These are phyloP conservation scores for Durusdinium trenchii DNA, from an alignment of 73 alveolate genomes.

Conservation along the genomic window DNA sequence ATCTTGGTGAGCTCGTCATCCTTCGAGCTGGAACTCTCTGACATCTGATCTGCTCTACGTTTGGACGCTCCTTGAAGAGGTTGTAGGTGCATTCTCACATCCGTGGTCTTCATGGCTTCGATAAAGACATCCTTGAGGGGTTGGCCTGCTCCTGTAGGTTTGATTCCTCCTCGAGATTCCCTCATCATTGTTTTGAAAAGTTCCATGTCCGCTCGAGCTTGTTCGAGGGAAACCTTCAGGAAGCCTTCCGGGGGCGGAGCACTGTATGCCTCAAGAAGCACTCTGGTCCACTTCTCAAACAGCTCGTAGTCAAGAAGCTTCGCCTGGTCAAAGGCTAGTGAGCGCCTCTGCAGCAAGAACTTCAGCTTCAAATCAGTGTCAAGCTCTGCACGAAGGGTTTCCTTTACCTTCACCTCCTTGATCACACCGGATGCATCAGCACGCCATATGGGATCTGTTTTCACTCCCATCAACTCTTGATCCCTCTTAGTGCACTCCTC, in stretches of 20 bases:
- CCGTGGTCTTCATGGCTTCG: neutral
- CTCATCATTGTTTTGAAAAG: conserved; percentile 13
- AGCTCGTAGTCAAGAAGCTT: neutral
- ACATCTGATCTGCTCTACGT: neutral
- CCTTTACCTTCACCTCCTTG: neutral
- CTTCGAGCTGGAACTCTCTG: neutral
- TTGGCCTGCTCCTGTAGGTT: neutral
- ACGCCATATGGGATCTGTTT: neutral
- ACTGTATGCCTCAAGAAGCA: neutral
- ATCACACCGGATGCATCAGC: conserved; percentile 17
- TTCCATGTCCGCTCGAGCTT: neutral
- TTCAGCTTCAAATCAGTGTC: neutral
- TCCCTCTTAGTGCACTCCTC: conserved; percentile 7
- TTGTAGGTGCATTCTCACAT: neutral
- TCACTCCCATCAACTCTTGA: neutral
- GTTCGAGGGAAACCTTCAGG: neutral
- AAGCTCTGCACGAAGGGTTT: neutral
- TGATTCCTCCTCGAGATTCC: conserved; percentile 9
- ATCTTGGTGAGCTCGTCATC: neutral
- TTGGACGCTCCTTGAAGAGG: neutral
- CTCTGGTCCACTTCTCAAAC: neutral
- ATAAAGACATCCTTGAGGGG: neutral
- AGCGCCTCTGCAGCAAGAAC: conserved; percentile 7
- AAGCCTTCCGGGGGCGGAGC: neutral
- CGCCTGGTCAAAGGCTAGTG: conserved; percentile 16